Percentiles rank a stretch among this genome's conserved stretches.
phyloP scores from a whole-genome alignment of 345 rosid genomes.

The Litchi chinensis region DNA sequence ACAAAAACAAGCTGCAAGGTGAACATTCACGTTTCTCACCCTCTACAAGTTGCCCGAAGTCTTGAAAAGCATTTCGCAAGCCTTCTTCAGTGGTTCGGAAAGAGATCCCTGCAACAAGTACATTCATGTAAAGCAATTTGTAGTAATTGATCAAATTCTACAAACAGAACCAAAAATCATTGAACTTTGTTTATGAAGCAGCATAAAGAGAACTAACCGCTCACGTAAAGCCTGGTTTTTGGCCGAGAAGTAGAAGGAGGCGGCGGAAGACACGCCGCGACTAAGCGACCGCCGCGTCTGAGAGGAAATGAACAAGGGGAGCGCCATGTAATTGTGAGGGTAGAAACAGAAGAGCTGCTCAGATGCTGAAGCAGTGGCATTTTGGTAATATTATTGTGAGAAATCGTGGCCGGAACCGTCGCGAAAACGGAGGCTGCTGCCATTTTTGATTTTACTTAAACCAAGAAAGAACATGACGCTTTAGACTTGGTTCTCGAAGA shows the following conservation, averaged over 20 bases:
- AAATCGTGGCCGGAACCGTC: background rate
- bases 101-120: conserved; percentile 60
- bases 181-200: background rate
- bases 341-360: background rate
- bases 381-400: background rate
- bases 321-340: background rate
- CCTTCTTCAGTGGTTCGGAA: conserved; percentile 76
- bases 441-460: background rate
- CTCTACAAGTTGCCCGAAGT: conserved; percentile 64
- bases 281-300: conserved; percentile 7
- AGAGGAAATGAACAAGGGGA: background rate
- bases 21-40: conserved; percentile 36
- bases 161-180: background rate
- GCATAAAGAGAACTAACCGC: conserved; percentile 43
- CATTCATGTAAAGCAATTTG: too few species aligned
- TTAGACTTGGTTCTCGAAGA: background rate
- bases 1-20: background rate
- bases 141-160: background rate
- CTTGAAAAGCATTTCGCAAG: conserved; percentile 66
- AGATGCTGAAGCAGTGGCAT: background rate
- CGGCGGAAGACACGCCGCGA: conserved; percentile 27
- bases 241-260: conserved; percentile 27
- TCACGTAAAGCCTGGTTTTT: conserved; percentile 64
- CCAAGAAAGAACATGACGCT: background rate
- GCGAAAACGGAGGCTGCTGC: background rate